These are phyloP conservation scores for Naganishia friedmannii DNA, from an alignment of 768 basidiomycete genomes.

Conservation along the genomic window DNA sequence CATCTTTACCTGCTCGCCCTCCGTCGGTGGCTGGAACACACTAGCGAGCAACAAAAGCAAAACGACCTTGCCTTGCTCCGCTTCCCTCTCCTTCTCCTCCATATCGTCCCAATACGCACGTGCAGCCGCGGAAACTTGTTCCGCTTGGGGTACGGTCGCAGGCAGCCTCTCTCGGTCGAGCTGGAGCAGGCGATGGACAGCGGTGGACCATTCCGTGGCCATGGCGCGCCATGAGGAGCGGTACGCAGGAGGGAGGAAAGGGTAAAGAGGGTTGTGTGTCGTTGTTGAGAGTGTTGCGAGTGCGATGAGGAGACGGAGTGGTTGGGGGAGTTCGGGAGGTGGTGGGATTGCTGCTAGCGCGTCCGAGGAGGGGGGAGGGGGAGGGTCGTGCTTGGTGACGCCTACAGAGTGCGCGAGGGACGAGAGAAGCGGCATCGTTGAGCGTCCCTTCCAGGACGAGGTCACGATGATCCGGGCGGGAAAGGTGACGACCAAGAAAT, in stretches of 20 bases:
- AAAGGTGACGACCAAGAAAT: background rate
- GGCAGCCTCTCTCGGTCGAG: constrained; percentile 18
- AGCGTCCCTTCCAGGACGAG: too few species aligned
- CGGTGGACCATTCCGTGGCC: constrained; percentile 13
- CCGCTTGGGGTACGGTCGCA: background rate
- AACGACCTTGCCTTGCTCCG: constrained; percentile 26
- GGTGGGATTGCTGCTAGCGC: constrained; percentile 12
- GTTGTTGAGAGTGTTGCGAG: constrained; percentile 7
- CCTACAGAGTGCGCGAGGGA: background rate
- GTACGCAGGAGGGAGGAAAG: background rate
- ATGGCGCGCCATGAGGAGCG: background rate
- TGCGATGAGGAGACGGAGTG: constrained; percentile 16
- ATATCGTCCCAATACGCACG: constrained; percentile 17
- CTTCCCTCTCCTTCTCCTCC: constrained; percentile 23
- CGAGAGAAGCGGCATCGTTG: background rate
- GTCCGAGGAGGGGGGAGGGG: background rate
- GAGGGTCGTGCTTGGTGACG: background rate
- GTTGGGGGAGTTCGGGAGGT: constrained; percentile 1
- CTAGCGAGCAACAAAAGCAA: constrained; percentile 20
- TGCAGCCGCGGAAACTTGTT: constrained; percentile 3
- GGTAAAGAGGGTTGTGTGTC: background rate
- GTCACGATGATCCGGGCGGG: too few species aligned
- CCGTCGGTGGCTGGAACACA: constrained; percentile 24
- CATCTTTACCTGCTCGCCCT: constrained; percentile 15
- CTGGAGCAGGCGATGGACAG: constrained; percentile 13